Conservation (phyloP, 1,284 basidiomycete genomes). For the Hymenochaete sp. region DNA sequence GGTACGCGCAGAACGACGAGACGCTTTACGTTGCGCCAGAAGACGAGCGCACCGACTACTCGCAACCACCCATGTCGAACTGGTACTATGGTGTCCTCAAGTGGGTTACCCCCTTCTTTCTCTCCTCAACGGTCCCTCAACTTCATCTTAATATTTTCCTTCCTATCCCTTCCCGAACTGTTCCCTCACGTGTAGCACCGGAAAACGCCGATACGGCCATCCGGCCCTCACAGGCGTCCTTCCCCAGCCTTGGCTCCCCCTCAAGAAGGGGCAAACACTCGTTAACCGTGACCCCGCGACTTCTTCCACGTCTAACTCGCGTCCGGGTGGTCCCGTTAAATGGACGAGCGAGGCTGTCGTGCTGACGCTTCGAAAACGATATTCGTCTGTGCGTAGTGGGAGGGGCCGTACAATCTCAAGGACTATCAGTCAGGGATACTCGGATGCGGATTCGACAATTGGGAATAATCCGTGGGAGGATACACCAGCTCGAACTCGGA, state of each 20-base stretch:
- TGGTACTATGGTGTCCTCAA: conserved; percentile 89
- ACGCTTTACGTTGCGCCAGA: conserved; percentile 90
- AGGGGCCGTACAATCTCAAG: conserved; percentile 21
- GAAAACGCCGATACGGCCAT: conserved; percentile 82
- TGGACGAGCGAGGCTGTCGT: conserved; percentile 55
- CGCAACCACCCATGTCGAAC: conserved; percentile 90
- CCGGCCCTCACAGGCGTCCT: conserved; percentile 83
- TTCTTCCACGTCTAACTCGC: no score
- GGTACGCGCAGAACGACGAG: conserved; percentile 90
- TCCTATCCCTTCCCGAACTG: neutral
- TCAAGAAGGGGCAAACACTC: conserved; percentile 70
- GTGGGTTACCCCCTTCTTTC: conserved; percentile 34
- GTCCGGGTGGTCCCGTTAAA: conserved; percentile 17
- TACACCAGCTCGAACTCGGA: no score
- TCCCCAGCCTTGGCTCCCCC: conserved; percentile 85
- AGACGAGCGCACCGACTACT: conserved; percentile 88
- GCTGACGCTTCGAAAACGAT: conserved; percentile 62
- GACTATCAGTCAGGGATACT: conserved; percentile 3
- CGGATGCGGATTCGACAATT: conserved; percentile 8
- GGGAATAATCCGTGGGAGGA: conserved; percentile 51
- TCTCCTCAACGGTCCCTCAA: conserved; percentile 3
- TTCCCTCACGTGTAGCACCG: conserved; percentile 48
- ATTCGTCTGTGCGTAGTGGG: conserved; percentile 39
- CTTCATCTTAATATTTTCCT: neutral
- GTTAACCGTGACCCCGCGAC: conserved; percentile 42